Percentiles rank a stretch among this genome's conserved stretches.
Evolutionary conservation across 2,329 filamentous ascomycete genomes (phyloP).

Genomic region (Colletotrichum spaethianum): DNA sequence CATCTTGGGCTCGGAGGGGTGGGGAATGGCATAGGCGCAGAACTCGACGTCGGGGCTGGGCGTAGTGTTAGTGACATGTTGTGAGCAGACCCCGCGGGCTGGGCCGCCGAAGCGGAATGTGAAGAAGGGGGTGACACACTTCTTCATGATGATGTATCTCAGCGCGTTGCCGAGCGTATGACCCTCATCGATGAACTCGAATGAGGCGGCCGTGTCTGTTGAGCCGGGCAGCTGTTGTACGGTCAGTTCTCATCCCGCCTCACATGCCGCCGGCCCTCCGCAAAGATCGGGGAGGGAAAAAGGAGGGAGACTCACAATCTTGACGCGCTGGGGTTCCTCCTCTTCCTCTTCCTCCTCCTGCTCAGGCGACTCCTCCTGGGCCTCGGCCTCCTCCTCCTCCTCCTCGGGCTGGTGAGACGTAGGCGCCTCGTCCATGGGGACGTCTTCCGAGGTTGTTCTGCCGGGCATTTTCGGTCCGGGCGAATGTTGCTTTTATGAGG

Average conservation of each 20-base stretch:
- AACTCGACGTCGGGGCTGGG: conserved; percentile 94
- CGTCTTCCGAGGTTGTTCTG: conserved; percentile 57
- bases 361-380: conserved; percentile 53
- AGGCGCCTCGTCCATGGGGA: conserved; percentile 51
- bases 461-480: conserved; percentile 53
- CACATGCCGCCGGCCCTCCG: background rate
- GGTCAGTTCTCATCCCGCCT: conserved; percentile 14
- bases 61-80: conserved; percentile 17
- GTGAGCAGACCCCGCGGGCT: background rate
- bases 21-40: conserved; percentile 97
- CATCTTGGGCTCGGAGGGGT: conserved; percentile 97
- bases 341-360: conserved; percentile 64
- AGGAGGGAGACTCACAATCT: conserved; percentile 65
- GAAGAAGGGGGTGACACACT: conserved; percentile 67
- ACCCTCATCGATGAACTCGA: conserved; percentile 93
- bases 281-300: background rate
- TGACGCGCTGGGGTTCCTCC: conserved; percentile 69
- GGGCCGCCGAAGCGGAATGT: background rate
- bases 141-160: conserved; percentile 98
- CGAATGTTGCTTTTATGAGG: background rate
- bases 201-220: conserved; percentile 90
- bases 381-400: conserved; percentile 49
- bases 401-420: conserved; percentile 53
- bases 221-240: conserved; percentile 81
- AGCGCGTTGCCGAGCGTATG: conserved; percentile 96